A percentile compares a stretch with the other conserved stretches of the same genome.
Conservation (phyloP, 805 yeast species). For the Ogataea nakhonphanomensis region DNA sequence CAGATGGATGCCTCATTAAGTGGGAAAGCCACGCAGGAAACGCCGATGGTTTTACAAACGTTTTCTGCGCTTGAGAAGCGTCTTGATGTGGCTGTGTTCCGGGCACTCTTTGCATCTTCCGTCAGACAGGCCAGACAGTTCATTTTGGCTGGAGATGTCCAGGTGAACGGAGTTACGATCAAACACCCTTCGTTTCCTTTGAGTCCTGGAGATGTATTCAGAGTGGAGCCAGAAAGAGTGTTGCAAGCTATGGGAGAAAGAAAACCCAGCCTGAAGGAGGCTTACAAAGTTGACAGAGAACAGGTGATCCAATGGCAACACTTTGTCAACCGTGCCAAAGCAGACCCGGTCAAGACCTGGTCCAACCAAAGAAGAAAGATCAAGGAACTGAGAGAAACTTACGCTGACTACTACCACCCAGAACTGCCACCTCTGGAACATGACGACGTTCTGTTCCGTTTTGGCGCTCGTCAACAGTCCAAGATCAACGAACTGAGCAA, state of each 20-base stretch:
- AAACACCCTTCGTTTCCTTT: slow-evolving; percentile 76
- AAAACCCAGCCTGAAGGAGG: slow-evolving; percentile 71
- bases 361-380: slow-evolving; percentile 45
- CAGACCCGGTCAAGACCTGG: slow-evolving; percentile 58
- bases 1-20: slow-evolving; percentile 79
- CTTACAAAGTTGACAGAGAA: slow-evolving; percentile 64
- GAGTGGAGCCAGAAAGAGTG: slow-evolving; percentile 82
- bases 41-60: slow-evolving; percentile 87
- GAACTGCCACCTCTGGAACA: slow-evolving; percentile 12
- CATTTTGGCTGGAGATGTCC: slow-evolving; percentile 74
- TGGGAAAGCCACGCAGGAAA: slow-evolving; percentile 48
- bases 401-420: slow-evolving; percentile 21
- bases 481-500: slow-evolving; percentile 37
- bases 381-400: slow-evolving; percentile 33
- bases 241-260: slow-evolving; percentile 78
- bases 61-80: slow-evolving; percentile 85
- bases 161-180: slow-evolving; percentile 78
- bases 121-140: slow-evolving; percentile 92
- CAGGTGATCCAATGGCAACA: slow-evolving; percentile 77
- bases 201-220: slow-evolving; percentile 81
- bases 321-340: slow-evolving; percentile 57
- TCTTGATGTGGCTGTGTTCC: slow-evolving; percentile 83
- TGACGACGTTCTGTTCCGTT: slow-evolving; percentile 30
- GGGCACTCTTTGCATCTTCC: slow-evolving; percentile 91
- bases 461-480: slow-evolving; percentile 22